Evolutionary conservation across 768 basidiomycete species (phyloP), one percentile per base, ranked within the genome.

Genomic region (Auricularia auricula-judae): DNA sequence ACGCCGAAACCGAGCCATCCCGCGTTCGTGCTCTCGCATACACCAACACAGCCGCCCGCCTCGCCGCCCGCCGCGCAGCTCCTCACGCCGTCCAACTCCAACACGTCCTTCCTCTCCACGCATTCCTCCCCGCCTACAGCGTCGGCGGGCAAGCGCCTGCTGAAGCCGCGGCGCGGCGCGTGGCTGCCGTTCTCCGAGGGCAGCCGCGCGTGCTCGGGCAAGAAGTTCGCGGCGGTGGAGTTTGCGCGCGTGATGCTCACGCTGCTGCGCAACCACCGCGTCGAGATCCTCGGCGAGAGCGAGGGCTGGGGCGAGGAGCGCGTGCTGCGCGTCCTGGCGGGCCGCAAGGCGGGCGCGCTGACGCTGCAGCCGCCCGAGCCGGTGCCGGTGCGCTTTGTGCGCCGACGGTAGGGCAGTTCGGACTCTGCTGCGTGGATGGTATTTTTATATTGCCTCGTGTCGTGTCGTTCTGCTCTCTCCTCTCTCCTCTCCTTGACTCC

Each of bases 171-270:
- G 4, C 33, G 56, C 16, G 63, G 63, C 56, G n/a, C 54, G 36
- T 64, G n/a, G n/a, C 56, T 64, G 35, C 63, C 63, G 43, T 64
- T 64, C 63, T 39, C 36, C 18, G 63, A 64, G 58, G 63, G 63
- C 53, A 21, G n/a, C 10, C 63, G 63, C 39, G 29, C 33, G 43
- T 64, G 63, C 39, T 59, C 54, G 43, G 63, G 63, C 12, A 44
- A 51, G 33, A 64, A 64, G 56, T 64, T 64, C 56, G 63, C 63
- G 5, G 58, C 54, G 21, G 63, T 64, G 35, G 63, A 64, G 42
- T 64, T 64, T 21, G 63, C 59, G 54, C 36, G 54, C 39, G 63
- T 64, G 1, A 39, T 64, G 34, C 36, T 23, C 54, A 29, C 56
- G 23, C 23, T 59, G 56, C 29, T 59, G 56, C 56, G 56, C 11